Conservation (phyloP, 768 basidiomycete genomes). For the Termitomyces sp. region DNA sequence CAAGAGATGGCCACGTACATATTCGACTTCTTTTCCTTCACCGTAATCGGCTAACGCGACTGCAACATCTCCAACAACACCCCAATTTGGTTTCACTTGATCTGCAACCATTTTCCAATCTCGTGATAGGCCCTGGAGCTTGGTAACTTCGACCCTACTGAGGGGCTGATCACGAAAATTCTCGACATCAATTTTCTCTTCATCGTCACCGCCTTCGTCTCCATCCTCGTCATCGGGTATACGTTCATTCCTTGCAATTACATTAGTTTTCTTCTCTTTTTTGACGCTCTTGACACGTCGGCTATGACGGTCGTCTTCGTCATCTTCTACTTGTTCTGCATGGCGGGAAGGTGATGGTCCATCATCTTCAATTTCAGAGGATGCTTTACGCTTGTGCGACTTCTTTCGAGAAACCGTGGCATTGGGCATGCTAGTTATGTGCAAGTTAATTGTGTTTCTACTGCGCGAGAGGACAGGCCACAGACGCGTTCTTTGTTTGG, state of each 20-base stretch:
- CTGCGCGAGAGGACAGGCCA: constrained; percentile 12
- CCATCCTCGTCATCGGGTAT: constrained; percentile 17
- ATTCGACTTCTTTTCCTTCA: constrained; percentile 44
- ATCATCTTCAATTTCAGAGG: constrained; percentile 60
- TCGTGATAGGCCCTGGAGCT: constrained; percentile 48
- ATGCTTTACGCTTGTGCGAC: constrained; percentile 37
- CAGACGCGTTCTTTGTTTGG: constrained; percentile 30
- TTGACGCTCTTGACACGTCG: constrained; percentile 19
- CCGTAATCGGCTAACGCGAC: constrained; percentile 57
- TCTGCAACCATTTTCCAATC: constrained; percentile 59
- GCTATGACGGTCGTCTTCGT: constrained; percentile 31
- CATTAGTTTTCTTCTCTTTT: constrained; percentile 27
- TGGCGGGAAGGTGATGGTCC: constrained; percentile 26
- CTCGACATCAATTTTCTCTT: constrained; percentile 51
- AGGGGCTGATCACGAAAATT: constrained; percentile 68
- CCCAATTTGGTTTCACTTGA: constrained; percentile 41
- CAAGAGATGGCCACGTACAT: constrained; percentile 31
- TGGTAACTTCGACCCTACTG: constrained; percentile 41
- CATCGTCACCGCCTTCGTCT: constrained; percentile 31
- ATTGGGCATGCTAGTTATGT: constrained; percentile 28
- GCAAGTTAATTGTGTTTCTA: not conserved
- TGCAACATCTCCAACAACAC: constrained; percentile 46
- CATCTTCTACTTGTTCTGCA: constrained; percentile 38
- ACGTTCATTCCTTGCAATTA: constrained; percentile 15
- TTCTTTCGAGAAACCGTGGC: constrained; percentile 34